Conservation (phyloP, 805 yeast genomes). For the Candida silvatica region DNA sequence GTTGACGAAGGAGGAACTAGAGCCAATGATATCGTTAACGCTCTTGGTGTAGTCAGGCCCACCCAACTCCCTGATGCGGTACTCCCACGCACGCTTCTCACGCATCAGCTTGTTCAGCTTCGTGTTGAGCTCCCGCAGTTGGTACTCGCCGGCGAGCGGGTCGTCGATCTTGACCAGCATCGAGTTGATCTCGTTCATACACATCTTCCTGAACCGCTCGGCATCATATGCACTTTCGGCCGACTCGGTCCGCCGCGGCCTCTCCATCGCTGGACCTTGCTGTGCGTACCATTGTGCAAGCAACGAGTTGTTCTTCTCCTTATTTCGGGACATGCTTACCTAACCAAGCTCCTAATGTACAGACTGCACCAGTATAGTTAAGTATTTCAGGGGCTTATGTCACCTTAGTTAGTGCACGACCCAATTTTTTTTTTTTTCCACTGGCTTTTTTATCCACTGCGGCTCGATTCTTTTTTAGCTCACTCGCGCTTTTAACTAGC, state of each 20-base stretch:
- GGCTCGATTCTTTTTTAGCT: no score
- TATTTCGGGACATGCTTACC: constrained; percentile 73
- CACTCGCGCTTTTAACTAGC: no score
- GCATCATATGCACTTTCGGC: constrained; percentile 48
- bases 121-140: constrained; percentile 69
- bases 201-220: constrained; percentile 57
- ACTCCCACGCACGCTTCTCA: constrained; percentile 75
- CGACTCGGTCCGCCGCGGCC: constrained; percentile 53
- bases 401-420: not conserved
- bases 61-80: constrained; percentile 58
- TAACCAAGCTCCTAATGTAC: no score
- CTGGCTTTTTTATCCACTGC: no score
- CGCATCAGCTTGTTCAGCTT: constrained; percentile 54
- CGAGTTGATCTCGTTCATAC: constrained; percentile 54
- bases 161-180: constrained; percentile 60
- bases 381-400: no score
- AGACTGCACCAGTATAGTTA: no score
- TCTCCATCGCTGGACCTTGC: constrained; percentile 33
- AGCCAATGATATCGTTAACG: not conserved
- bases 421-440: not conserved
- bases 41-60: constrained; percentile 55
- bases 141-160: constrained; percentile 43
- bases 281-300: constrained; percentile 58
- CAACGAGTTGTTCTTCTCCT: constrained; percentile 67
- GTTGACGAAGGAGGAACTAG: constrained; percentile 19